Conservation (phyloP, 225 moss, liverwort and hornwort genomes). For the Asterella californica region DNA sequence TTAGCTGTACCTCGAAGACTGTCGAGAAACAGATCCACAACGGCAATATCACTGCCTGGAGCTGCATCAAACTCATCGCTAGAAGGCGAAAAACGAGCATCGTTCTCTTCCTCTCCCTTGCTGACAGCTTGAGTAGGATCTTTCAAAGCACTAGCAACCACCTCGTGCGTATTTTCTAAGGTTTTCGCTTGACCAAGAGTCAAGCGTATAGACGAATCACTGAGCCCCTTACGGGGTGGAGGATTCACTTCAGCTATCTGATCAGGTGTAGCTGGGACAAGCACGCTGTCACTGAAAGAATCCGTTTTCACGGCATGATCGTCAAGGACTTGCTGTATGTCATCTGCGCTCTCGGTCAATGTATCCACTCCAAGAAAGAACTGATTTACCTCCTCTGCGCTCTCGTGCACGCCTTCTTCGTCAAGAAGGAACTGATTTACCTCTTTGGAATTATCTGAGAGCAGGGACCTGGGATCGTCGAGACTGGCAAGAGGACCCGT, state of each 20-base stretch:
- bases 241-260: constrained; percentile 17
- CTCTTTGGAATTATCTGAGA: constrained; percentile 2
- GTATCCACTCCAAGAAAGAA: not conserved
- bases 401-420: not conserved
- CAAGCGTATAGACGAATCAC: not conserved
- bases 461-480: not conserved
- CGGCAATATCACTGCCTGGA: not conserved
- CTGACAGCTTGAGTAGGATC: not conserved
- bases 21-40: not conserved
- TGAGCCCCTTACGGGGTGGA: constrained; percentile 2
- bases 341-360: not conserved
- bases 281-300: constrained; percentile 16
- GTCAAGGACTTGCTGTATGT: not conserved
- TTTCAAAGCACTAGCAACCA: not conserved
- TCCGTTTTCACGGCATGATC: constrained; percentile 17
- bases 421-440: constrained; percentile 10
- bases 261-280: constrained; percentile 31
- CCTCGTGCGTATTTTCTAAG: not conserved
- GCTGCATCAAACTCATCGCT: not conserved
- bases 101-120: not conserved
- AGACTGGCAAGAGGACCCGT: constrained; percentile 4
- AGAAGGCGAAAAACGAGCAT: not conserved
- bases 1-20: not conserved
- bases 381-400: not conserved
- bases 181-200: not conserved